Conservation (phyloP, 2,329 filamentous ascomycete genomes). For the Cercospora sojina region DNA sequence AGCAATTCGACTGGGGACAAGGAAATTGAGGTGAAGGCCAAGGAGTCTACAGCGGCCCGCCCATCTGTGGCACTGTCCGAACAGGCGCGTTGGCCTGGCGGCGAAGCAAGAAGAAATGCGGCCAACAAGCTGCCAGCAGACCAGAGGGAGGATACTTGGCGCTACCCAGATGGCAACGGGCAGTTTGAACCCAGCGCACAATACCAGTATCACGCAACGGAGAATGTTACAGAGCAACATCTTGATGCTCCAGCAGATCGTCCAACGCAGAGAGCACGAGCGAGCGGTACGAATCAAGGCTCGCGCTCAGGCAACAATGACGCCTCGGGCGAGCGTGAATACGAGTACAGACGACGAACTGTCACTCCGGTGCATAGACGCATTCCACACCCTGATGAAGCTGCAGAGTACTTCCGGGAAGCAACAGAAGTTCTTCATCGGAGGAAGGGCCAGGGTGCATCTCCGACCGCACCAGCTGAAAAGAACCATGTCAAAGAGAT, state of each 20-base stretch:
- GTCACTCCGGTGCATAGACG: not conserved
- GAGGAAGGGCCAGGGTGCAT: slow-evolving; percentile 2
- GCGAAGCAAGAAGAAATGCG: not conserved
- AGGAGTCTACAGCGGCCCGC: not conserved
- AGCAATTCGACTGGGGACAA: not conserved
- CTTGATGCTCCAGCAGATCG: not conserved
- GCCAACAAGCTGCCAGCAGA: not conserved
- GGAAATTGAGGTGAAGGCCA: not conserved
- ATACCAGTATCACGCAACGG: not conserved
- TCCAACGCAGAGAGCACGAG: not conserved
- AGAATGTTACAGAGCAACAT: not conserved
- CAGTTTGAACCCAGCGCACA: not conserved
- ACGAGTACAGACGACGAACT: slow-evolving; percentile 2
- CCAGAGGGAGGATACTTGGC: not conserved
- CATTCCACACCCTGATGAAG: not conserved
- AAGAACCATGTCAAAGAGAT: not conserved
- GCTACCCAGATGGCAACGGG: not conserved
- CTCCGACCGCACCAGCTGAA: not conserved
- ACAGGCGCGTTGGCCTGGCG: not conserved
- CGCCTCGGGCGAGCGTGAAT: not conserved
- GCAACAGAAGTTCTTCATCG: slow-evolving; percentile 16
- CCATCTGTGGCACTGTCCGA: not conserved
- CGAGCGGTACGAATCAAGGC: not conserved
- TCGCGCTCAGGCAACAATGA: not conserved
- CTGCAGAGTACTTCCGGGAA: slow-evolving; percentile 14